A percentile compares a stretch with the other conserved stretches of the same genome.
Conservation (phyloP, 1,284 basidiomycete species). For the Lentinula novae-zelandiae region DNA sequence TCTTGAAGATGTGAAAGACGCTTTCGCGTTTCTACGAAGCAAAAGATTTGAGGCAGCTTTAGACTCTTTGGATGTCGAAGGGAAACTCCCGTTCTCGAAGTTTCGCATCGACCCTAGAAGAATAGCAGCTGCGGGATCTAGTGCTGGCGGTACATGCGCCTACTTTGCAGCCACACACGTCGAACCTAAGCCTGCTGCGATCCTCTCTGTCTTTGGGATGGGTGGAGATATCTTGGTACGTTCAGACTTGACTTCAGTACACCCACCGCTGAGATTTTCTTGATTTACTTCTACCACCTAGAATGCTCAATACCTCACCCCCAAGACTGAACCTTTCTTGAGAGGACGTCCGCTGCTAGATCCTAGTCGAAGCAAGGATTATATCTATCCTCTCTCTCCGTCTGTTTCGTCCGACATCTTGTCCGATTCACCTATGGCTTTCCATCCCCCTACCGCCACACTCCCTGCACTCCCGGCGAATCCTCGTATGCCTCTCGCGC, state of each 20-base stretch:
- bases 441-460: slow-evolving; percentile 40
- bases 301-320: slow-evolving; percentile 32
- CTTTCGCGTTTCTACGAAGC: slow-evolving; percentile 42
- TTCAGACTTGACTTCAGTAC: not conserved
- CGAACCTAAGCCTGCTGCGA: slow-evolving; percentile 45
- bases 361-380: slow-evolving; percentile 29
- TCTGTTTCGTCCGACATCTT: slow-evolving; percentile 28
- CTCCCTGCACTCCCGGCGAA: slow-evolving; percentile 55
- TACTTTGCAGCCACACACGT: slow-evolving; percentile 56
- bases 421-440: slow-evolving; percentile 45
- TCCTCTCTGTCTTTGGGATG: slow-evolving; percentile 59
- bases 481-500: slow-evolving; percentile 54
- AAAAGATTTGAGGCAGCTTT: slow-evolving; percentile 20
- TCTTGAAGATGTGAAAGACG: slow-evolving; percentile 49
- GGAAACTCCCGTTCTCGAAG: not conserved
- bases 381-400: slow-evolving; percentile 27
- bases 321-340: slow-evolving; percentile 35
- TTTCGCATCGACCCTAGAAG: slow-evolving; percentile 39
- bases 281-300: slow-evolving; percentile 21
- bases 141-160: slow-evolving; percentile 60
- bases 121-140: slow-evolving; percentile 54
- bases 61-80: not conserved
- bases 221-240: slow-evolving; percentile 58
- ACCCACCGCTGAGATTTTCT: not conserved
- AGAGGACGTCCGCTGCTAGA: slow-evolving; percentile 38